Conservation (phyloP, 768 basidiomycete species). For the Polyporus arcularius region DNA sequence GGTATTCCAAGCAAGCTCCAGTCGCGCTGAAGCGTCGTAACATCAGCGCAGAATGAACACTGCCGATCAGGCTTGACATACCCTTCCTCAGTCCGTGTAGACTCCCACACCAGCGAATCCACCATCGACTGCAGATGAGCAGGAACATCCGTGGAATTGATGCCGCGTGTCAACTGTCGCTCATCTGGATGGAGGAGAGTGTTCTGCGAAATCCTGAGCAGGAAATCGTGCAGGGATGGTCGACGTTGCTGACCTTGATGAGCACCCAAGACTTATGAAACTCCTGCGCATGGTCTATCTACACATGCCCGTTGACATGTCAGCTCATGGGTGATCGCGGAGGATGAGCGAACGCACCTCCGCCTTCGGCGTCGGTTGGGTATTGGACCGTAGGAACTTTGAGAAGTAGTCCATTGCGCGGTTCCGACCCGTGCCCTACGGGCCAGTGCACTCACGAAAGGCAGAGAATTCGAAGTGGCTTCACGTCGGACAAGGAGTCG, state of each 20-base stretch:
- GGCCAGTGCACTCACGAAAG: not conserved
- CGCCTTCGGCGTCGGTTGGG: constrained; percentile 48
- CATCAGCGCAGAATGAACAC: constrained; percentile 4
- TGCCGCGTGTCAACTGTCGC: constrained; percentile 80
- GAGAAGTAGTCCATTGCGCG: constrained; percentile 79
- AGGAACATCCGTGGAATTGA: constrained; percentile 80
- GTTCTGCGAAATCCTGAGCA: constrained; percentile 48
- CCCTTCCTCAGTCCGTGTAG: constrained; percentile 85
- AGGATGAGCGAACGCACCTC: constrained; percentile 32
- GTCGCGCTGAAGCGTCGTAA: constrained; percentile 50
- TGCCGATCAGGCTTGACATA: constrained; percentile 41
- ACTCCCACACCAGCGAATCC: constrained; percentile 84
- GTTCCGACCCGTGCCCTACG: not conserved
- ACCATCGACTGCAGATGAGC: constrained; percentile 76
- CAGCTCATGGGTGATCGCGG: not conserved
- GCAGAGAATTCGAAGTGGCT: not conserved
- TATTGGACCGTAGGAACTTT: constrained; percentile 63
- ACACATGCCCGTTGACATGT: not conserved
- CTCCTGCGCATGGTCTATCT: constrained; percentile 64
- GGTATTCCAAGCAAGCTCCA: constrained; percentile 87
- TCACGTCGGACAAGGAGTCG: too few relatives aligned
- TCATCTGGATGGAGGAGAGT: constrained; percentile 90
- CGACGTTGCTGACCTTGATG: constrained; percentile 54
- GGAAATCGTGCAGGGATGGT: not conserved
- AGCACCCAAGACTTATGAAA: constrained; percentile 77